These are phyloP conservation scores for Ettlia oleoabundans DNA, from an alignment of 139 green algal genomes.

Conservation along the genomic window DNA sequence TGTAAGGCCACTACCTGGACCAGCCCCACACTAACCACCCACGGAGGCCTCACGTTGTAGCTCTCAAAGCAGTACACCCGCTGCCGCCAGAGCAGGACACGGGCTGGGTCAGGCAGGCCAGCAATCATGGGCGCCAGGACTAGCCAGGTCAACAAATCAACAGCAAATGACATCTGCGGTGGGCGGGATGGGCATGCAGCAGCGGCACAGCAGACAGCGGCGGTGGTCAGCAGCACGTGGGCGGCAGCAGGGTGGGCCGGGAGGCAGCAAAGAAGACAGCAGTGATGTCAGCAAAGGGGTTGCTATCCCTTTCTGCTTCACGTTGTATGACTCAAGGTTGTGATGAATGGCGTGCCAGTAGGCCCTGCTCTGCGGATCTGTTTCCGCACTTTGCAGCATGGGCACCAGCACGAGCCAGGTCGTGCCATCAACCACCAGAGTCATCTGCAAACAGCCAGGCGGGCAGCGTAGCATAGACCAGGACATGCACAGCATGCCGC, in stretches of 20 bases:
- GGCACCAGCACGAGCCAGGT: conserved; percentile 27
- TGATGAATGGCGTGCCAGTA: conserved; percentile 14
- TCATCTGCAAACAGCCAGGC: neutral
- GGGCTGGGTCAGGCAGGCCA: neutral
- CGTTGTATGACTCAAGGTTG: conserved; percentile 30
- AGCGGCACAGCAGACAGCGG: neutral
- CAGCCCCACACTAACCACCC: no score
- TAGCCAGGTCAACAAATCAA: conserved; percentile 14
- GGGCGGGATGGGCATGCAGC: neutral
- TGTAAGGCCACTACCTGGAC: no score
- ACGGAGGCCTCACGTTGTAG: conserved; percentile 12
- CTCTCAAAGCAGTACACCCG: conserved; percentile 13
- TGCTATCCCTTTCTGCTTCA: neutral
- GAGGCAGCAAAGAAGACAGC: neutral
- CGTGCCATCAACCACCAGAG: neutral
- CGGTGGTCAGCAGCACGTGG: neutral
- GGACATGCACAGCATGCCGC: no score
- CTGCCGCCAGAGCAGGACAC: neutral
- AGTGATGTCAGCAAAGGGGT: neutral
- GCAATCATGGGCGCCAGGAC: conserved; percentile 37
- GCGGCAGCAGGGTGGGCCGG: neutral
- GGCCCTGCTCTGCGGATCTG: neutral
- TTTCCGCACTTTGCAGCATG: neutral
- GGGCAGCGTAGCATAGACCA: neutral
- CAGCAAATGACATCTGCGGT: conserved; percentile 13